Conservation (phyloP, 306 rosid species). For the Argentina anserina region DNA sequence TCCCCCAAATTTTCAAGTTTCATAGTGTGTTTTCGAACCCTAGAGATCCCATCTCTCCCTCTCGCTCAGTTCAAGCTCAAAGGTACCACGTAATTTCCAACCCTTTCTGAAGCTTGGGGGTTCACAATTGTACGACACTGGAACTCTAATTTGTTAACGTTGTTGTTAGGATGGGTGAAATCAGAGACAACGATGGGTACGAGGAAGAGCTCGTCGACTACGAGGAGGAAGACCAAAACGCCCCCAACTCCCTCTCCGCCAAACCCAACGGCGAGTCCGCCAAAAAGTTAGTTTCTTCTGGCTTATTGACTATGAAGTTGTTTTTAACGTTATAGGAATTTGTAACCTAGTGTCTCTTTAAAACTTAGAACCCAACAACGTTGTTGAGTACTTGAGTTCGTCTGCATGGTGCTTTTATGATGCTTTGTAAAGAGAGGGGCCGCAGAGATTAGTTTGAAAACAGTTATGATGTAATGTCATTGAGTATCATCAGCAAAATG, state of each 20-base stretch:
- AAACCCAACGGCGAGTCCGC: slow-evolving; percentile 49
- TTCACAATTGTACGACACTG: not conserved
- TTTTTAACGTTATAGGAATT: no score
- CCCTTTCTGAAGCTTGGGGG: not conserved
- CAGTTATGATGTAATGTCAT: not conserved
- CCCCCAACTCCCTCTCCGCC: slow-evolving; percentile 47
- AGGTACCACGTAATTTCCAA: slow-evolving; percentile 39
- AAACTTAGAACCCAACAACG: not conserved
- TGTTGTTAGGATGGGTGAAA: slow-evolving; percentile 51
- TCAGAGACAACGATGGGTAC: slow-evolving; percentile 61
- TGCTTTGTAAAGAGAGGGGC: not conserved
- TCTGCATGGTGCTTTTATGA: no score
- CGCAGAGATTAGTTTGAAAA: not conserved
- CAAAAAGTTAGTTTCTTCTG: slow-evolving; percentile 47
- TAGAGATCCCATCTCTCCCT: no score
- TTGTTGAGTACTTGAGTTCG: no score
- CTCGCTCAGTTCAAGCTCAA: slow-evolving; percentile 15
- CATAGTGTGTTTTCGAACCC: no score
- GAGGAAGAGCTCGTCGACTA: slow-evolving; percentile 74
- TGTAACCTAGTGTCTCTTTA: no score
- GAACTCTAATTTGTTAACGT: not conserved
- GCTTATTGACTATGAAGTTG: no score
- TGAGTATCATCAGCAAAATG: not conserved
- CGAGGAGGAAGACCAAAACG: slow-evolving; percentile 62
- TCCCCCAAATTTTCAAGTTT: not conserved